Evolutionary conservation across 768 basidiomycete genomes (phyloP), one percentile per base, ranked within the genome.

Genomic region (Pleurotus eryngii): DNA sequence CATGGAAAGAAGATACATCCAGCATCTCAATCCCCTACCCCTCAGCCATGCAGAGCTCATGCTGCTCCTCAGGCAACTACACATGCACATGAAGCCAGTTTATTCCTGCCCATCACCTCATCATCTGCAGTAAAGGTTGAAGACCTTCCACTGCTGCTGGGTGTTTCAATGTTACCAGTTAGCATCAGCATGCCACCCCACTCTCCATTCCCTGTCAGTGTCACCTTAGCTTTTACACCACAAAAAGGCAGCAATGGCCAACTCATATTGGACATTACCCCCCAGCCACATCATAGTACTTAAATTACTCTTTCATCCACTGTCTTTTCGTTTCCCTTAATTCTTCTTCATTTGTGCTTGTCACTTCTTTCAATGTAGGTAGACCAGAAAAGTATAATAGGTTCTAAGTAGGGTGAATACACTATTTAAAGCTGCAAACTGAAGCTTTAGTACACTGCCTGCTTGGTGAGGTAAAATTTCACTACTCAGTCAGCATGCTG

Each of bases 401-500:
- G 15, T 37, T 53, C 26, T 35, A 17, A 22, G 37, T 37, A 35
- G 18, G 12, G 27, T 20, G 27, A 26, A 51, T 39, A 39, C 26
- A 49, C 14, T 53, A 48, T 42, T 45, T 46, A 26, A 20, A 53
- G 46, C 38, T 26, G 14, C 24, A 51, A 39, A 35, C 22, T n/a
- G 30, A 56, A 56, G 49, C 57, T 53, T 38, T 60, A 45, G 45
- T 42, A 64, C 47, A 17, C 60, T 63, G 18, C 65, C 63, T n/a
- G 67, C 58, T 14, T 20, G 11, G 60, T 57, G 46, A 68, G 60
- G 56, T 77, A 68, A 62, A 74, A 78, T 5, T 67, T 38, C n/a
- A 68, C 39, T 5, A 78, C 76, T 2, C 67, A 55, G 58, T 78
- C 75, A 20, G 62, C 62, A 5, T 62, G 60, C 5, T 63, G 40